A percentile compares a stretch with the other conserved stretches of the same genome.
Conservation (phyloP, 805 yeast genomes). For the Saccharomycopsis sp. region DNA sequence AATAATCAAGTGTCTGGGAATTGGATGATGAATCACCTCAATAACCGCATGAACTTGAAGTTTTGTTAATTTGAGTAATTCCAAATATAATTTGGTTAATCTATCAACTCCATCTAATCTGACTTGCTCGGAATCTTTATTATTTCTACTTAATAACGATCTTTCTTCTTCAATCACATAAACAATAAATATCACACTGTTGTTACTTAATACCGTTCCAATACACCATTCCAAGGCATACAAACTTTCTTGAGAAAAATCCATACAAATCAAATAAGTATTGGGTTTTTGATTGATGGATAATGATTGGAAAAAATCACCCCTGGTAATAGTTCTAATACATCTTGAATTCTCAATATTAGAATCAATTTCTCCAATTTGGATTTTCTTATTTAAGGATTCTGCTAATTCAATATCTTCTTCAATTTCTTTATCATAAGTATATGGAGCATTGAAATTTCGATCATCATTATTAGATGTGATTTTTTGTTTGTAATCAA, state of each 20-base stretch:
- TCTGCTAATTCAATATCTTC: constrained; percentile 46
- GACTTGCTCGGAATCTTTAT: constrained; percentile 26
- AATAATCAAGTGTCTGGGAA: constrained; percentile 59
- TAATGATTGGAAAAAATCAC: constrained; percentile 41
- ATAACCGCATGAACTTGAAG: constrained; percentile 64
- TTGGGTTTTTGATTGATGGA: constrained; percentile 28
- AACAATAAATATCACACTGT: constrained; percentile 68
- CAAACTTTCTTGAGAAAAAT: constrained; percentile 70
- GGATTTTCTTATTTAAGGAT: constrained; percentile 40
- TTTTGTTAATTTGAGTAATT: constrained; percentile 50
- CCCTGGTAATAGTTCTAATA: constrained; percentile 49
- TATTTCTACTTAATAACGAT: neutral
- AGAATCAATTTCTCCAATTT: constrained; percentile 41
- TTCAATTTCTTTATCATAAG: constrained; percentile 51
- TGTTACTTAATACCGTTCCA: constrained; percentile 76
- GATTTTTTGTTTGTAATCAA: constrained; percentile 42
- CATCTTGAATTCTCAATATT: constrained; percentile 40
- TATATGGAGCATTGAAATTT: constrained; percentile 38
- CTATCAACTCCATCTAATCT: constrained; percentile 34
- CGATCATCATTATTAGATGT: constrained; percentile 35
- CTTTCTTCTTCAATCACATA: constrained; percentile 17
- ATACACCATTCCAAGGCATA: constrained; percentile 84
- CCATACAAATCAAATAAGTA: constrained; percentile 69
- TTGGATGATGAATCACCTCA: constrained; percentile 68
- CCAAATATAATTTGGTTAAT: constrained; percentile 30